A percentile compares a stretch with the other conserved stretches of the same genome.
phyloP scores from a whole-genome alignment of 495 filamentous ascomycete species.

The Podospora australis region DNA sequence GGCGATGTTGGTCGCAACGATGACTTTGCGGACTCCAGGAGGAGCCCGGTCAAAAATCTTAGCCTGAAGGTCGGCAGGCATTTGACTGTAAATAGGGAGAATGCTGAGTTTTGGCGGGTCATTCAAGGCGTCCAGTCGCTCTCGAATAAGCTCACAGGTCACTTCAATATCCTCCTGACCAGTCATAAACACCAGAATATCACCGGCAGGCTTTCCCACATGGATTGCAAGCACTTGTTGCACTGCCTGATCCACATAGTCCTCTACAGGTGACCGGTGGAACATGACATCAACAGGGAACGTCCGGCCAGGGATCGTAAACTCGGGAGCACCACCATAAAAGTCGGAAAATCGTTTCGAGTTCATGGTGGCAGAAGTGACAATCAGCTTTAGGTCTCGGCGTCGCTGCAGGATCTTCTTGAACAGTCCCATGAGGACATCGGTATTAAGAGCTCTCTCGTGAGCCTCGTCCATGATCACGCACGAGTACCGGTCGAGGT shows the following conservation, averaged over 20 bases:
- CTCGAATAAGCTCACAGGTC: constrained; percentile 87
- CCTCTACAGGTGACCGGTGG: constrained; percentile 89
- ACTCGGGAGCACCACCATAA: constrained; percentile 96
- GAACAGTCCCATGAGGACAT: constrained; percentile 94
- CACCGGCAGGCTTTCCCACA: constrained; percentile 81
- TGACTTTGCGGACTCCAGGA: constrained; percentile 90
- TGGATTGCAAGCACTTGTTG: constrained; percentile 97
- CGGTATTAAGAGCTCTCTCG: constrained; percentile 93
- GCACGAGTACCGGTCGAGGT: constrained; percentile 94
- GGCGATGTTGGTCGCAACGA: constrained; percentile 97
- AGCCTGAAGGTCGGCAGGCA: constrained; percentile 96
- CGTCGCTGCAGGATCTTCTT: constrained; percentile 91
- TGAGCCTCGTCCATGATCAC: constrained; percentile 99
- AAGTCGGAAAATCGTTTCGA: constrained; percentile 92
- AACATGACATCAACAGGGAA: constrained; percentile 98
- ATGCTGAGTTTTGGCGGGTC: constrained; percentile 94
- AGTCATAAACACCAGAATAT: constrained; percentile 99
- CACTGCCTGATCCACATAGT: constrained; percentile 95
- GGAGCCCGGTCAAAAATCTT: constrained; percentile 93
- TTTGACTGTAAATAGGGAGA: constrained; percentile 97
- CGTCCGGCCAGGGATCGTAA: constrained; percentile 91
- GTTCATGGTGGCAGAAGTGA: constrained; percentile 99
- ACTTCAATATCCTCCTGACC: constrained; percentile 98
- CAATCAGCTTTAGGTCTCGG: constrained; percentile 90
- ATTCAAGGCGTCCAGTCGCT: constrained; percentile 84